A percentile compares a stretch with the other conserved stretches of the same genome.
phyloP scores from a whole-genome alignment of 2,329 filamentous ascomycete genomes.

The Penicillium sp. region DNA sequence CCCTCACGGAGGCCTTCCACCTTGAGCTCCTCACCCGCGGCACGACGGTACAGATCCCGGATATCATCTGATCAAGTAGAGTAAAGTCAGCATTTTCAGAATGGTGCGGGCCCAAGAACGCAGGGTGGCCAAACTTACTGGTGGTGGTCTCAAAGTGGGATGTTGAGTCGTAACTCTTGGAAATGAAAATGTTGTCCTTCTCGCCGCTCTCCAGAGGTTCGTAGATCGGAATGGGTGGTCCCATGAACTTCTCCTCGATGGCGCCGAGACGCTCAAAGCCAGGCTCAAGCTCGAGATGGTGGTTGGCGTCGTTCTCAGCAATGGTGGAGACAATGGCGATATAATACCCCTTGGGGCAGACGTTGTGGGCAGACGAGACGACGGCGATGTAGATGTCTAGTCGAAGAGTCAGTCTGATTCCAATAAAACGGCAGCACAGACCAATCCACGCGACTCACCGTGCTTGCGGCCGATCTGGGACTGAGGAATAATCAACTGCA shows the following conservation, averaged over 20 bases:
- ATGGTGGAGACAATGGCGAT: slow-evolving; percentile 98
- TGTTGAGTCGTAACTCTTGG: slow-evolving; percentile 96
- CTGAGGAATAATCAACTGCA: slow-evolving; percentile 95
- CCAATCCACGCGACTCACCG: slow-evolving; percentile 51
- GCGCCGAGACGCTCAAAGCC: slow-evolving; percentile 86
- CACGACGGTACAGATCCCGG: slow-evolving; percentile 82
- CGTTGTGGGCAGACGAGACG: slow-evolving; percentile 92
- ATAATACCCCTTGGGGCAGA: slow-evolving; percentile 98
- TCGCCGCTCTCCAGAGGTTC: slow-evolving; percentile 77
- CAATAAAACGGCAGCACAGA: too few species aligned
- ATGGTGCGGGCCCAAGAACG: neutral
- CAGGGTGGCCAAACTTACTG: slow-evolving; percentile 37
- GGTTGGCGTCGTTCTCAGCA: slow-evolving; percentile 83
- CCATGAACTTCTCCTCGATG: slow-evolving; percentile 97
- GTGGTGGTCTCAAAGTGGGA: slow-evolving; percentile 94
- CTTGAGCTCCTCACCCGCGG: slow-evolving; percentile 75
- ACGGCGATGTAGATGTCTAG: slow-evolving; percentile 93
- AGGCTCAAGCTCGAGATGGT: slow-evolving; percentile 88
- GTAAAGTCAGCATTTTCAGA: neutral
- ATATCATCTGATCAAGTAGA: slow-evolving; percentile 65
- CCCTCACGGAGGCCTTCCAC: slow-evolving; percentile 83
- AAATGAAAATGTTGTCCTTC: slow-evolving; percentile 91
- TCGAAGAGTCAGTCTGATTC: slow-evolving; percentile 11
- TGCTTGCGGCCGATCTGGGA: slow-evolving; percentile 96
- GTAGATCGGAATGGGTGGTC: slow-evolving; percentile 85